Conservation (phyloP, 306 rosid species). For the Crotalaria pallida region DNA sequence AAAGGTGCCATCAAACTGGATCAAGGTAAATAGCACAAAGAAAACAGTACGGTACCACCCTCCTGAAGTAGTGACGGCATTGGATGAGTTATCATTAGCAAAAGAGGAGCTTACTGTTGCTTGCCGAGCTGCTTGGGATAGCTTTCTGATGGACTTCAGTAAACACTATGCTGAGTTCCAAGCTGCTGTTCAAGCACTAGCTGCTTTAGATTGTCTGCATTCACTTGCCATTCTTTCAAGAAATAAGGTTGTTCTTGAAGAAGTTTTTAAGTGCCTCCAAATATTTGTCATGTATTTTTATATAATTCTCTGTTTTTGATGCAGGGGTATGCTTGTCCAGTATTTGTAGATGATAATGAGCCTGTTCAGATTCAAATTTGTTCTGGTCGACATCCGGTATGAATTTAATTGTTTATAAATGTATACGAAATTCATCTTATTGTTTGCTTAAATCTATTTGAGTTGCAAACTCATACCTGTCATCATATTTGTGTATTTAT, state of each 20-base stretch:
- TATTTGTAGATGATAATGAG: slow-evolving; percentile 53
- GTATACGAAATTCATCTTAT: background rate
- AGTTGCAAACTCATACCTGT: slow-evolving; percentile 8
- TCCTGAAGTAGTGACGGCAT: slow-evolving; percentile 75
- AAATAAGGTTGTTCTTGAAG: slow-evolving; percentile 56
- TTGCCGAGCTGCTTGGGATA: slow-evolving; percentile 81
- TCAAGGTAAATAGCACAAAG: slow-evolving; percentile 81
- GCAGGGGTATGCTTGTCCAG: slow-evolving; percentile 77
- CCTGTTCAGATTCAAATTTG: slow-evolving; percentile 70
- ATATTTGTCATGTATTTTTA: background rate
- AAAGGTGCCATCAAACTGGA: slow-evolving; percentile 81
- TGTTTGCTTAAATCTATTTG: slow-evolving; percentile 5
- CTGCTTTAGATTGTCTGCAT: slow-evolving; percentile 86
- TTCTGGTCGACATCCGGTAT: slow-evolving; percentile 92
- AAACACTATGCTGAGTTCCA: slow-evolving; percentile 71
- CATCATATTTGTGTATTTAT: background rate
- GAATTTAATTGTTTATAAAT: slow-evolving; percentile 15
- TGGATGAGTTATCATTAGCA: slow-evolving; percentile 63
- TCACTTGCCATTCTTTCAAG: slow-evolving; percentile 90
- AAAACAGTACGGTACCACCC: slow-evolving; percentile 89
- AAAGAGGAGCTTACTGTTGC: slow-evolving; percentile 68
- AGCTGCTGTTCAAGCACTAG: slow-evolving; percentile 82
- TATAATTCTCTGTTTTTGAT: slow-evolving; percentile 26
- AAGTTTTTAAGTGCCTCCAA: slow-evolving; percentile 2
- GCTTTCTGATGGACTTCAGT: slow-evolving; percentile 65